Percentiles rank a stretch among this genome's conserved stretches.
These are phyloP conservation scores for Rhizopus stolonifer DNA, from an alignment of 371 early-diverging fungal genomes.

Conservation along the genomic window DNA sequence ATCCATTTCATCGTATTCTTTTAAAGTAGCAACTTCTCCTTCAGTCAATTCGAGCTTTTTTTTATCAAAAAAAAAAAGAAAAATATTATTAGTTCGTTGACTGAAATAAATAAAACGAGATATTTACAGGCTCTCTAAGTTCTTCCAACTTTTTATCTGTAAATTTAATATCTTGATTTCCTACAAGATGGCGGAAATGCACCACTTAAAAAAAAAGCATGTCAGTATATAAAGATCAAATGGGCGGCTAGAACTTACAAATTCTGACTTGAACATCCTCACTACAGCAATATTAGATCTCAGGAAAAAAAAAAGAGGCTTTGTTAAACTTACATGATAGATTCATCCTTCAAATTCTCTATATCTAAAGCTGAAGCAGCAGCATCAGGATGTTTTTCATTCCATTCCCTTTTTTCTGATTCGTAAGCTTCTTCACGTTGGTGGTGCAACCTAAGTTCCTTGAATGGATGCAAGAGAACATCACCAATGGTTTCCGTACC, in stretches of 20 bases:
- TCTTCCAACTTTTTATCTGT: constrained; percentile 25
- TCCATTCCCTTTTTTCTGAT: constrained; percentile 32
- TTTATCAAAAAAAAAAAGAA: neutral
- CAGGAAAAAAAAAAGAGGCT: constrained; percentile 3
- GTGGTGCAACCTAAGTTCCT: constrained; percentile 34
- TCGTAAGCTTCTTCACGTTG: constrained; percentile 36
- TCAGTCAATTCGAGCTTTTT: constrained; percentile 33
- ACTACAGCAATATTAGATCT: constrained; percentile 5
- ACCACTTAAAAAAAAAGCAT: too few relatives aligned
- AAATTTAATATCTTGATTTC: constrained; percentile 39
- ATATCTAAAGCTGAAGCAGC: constrained; percentile 9
- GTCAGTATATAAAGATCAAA: too few relatives aligned
- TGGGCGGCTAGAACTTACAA: too few relatives aligned
- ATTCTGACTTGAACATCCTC: constrained; percentile 10
- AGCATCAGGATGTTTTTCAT: constrained; percentile 36
- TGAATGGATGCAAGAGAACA: constrained; percentile 36
- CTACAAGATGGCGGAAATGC: constrained; percentile 45
- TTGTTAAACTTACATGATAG: constrained; percentile 12
- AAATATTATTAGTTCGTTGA: neutral
- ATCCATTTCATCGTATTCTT: constrained; percentile 32
- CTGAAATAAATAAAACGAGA: too few relatives aligned
- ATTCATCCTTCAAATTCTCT: constrained; percentile 1
- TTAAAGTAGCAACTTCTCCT: constrained; percentile 27
- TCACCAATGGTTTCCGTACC: constrained; percentile 51
- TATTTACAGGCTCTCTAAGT: constrained; percentile 34